Evolutionary conservation across 148 eudicot species (phyloP), one percentile per base, ranked within the genome.

Genomic region (Rhododendron simsii): DNA sequence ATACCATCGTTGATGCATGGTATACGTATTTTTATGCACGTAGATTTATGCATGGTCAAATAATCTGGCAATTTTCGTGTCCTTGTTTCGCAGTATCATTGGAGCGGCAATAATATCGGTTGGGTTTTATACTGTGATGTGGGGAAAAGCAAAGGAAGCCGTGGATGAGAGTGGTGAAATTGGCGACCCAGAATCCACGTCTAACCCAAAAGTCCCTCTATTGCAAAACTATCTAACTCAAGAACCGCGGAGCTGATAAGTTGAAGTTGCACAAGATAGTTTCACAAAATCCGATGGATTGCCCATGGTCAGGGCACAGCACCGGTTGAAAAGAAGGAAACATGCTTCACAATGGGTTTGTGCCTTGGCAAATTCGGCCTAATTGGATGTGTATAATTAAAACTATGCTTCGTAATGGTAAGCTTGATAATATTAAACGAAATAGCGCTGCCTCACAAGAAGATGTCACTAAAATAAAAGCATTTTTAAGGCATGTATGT

Each of bases 111-210:
- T 91, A 39, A 91, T 92, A 86, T 89, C 86, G 2, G 53, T 88
- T 26, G 92, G 94, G 37, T 92, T 92, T 86, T 92, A 92, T 26
- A 91, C 93, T 7, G 94, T 92, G 20, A 92, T 92, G 91, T 92
- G 94, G 94, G 94, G 94, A 14, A 92, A 92, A 74, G 84, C 94
- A n/a, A 89, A 88, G 77, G 94, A 92, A 88, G 92, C 87, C 7
- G 78, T 80, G 63, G 86, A 18, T 16, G 91, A 86, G 16, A 77
- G 79, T 78, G 30, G 26, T 55, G 86, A 81, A 78, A 67, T 9
- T 18, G 50, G 45, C 13, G 89, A 85, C 78, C 77, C 88, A 84
- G 94, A 91, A 81, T 84, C 90, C 4, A 50, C 88, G 4, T 20
- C 91, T 9, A 37, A 84, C 3, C 77, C 83, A 7, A 91, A 86